These are phyloP conservation scores for Penicillium sp. DNA, from an alignment of 2,329 filamentous ascomycete species.

Conservation along the genomic window DNA sequence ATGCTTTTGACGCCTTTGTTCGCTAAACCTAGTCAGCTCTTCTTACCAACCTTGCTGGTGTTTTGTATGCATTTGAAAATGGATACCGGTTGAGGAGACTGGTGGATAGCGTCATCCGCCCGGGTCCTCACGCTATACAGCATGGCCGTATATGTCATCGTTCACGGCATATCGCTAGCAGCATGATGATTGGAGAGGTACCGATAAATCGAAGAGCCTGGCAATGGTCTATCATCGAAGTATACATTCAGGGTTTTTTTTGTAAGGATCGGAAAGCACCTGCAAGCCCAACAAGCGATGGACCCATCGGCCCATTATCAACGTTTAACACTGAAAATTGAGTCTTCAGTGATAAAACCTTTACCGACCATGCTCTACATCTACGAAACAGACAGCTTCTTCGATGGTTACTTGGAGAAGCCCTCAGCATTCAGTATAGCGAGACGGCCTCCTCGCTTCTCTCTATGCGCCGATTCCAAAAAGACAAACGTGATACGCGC, in stretches of 20 bases:
- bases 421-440: not conserved
- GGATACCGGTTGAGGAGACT: not conserved
- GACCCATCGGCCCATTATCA: not conserved
- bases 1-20: not conserved
- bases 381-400: not conserved
- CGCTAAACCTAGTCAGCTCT: not conserved
- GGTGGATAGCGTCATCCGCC: not conserved
- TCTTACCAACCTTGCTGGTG: not conserved
- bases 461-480: not conserved
- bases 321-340: not conserved
- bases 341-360: not conserved
- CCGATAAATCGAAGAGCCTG: not conserved
- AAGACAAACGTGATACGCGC: slow-evolving; percentile 4
- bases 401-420: not conserved
- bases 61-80: not conserved
- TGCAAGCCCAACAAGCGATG: not conserved
- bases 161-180: not conserved
- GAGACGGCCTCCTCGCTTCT: not conserved
- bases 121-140: not conserved
- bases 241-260: not conserved
- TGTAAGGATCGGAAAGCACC: too few species aligned
- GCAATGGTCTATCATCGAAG: not conserved
- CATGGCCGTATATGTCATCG: not conserved
- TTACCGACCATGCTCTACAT: not conserved
- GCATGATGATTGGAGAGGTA: not conserved